A percentile compares a stretch with the other conserved stretches of the same genome.
Evolutionary conservation across 306 rosid genomes (phyloP).

Genomic region (Senna tora): DNA sequence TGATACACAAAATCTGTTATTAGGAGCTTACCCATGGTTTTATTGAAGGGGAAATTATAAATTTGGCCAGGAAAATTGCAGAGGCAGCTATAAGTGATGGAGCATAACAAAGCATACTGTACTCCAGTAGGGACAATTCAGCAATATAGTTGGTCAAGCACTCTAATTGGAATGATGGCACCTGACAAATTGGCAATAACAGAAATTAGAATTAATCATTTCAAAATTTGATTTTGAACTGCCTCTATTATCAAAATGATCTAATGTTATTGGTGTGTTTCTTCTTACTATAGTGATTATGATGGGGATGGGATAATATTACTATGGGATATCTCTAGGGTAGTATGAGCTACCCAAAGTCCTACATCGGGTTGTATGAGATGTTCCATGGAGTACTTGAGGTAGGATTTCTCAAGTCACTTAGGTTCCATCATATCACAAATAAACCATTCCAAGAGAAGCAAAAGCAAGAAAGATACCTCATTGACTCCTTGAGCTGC

Average conservation of each 20-base stretch:
- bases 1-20: background rate
- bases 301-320: too few species aligned
- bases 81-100: slow-evolving; percentile 92
- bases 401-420: too few species aligned
- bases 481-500: slow-evolving; percentile 86
- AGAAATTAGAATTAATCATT: background rate
- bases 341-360: too few species aligned
- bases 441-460: background rate
- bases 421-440: too few species aligned
- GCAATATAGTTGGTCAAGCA: slow-evolving; percentile 89
- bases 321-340: too few species aligned
- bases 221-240: background rate
- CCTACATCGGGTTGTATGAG: too few species aligned
- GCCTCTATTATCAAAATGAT: background rate
- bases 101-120: slow-evolving; percentile 78
- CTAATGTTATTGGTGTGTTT: background rate
- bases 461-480: slow-evolving; percentile 42
- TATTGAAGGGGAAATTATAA: slow-evolving; percentile 61
- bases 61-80: slow-evolving; percentile 82
- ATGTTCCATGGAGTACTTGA: too few species aligned
- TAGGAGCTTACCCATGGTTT: slow-evolving; percentile 84
- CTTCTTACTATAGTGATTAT: background rate
- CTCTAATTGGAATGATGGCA: slow-evolving; percentile 75
- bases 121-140: slow-evolving; percentile 86
- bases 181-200: slow-evolving; percentile 31